phyloP scores from a whole-genome alignment of 371 early-diverging fungal species.

The Actinomortierella wolfii region DNA sequence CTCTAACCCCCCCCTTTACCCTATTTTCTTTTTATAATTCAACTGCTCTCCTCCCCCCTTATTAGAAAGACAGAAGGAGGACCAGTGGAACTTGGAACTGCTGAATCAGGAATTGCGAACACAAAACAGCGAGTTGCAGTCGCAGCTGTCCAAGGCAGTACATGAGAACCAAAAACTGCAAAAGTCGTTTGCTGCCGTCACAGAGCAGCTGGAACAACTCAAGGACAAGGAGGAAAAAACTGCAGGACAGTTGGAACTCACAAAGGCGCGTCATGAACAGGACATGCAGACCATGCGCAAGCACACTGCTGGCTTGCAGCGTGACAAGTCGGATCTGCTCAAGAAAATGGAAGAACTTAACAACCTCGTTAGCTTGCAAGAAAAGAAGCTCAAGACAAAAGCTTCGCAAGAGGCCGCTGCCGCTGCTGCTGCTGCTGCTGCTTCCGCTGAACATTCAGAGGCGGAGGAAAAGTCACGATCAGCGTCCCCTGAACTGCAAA shows the following conservation, averaged over 20 bases:
- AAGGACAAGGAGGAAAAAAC: slow-evolving; percentile 70
- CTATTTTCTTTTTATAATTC: neutral
- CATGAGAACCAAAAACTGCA: slow-evolving; percentile 63
- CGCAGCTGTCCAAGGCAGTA: slow-evolving; percentile 55
- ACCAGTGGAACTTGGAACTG: slow-evolving; percentile 65
- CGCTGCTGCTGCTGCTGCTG: slow-evolving; percentile 3
- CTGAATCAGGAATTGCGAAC: slow-evolving; percentile 61
- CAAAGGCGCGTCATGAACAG: slow-evolving; percentile 69
- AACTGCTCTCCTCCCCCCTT: slow-evolving; percentile 10
- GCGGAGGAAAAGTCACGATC: too few relatives aligned
- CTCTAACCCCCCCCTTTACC: neutral
- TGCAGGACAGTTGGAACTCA: slow-evolving; percentile 52
- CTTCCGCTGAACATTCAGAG: neutral
- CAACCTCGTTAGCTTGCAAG: slow-evolving; percentile 19
- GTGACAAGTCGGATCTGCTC: slow-evolving; percentile 65
- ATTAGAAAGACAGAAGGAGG: slow-evolving; percentile 63
- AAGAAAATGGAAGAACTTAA: slow-evolving; percentile 68
- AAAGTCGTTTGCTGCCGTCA: slow-evolving; percentile 56
- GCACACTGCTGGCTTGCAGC: slow-evolving; percentile 61
- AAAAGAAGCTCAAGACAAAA: slow-evolving; percentile 26
- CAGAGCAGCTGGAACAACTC: slow-evolving; percentile 65
- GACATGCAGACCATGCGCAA: slow-evolving; percentile 67
- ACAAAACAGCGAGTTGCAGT: slow-evolving; percentile 60
- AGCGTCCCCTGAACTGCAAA: too few relatives aligned
- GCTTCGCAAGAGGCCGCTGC: slow-evolving; percentile 34